Evolutionary conservation across 2,329 filamentous ascomycete genomes (phyloP).

Genomic region (Microdochium nivale): DNA sequence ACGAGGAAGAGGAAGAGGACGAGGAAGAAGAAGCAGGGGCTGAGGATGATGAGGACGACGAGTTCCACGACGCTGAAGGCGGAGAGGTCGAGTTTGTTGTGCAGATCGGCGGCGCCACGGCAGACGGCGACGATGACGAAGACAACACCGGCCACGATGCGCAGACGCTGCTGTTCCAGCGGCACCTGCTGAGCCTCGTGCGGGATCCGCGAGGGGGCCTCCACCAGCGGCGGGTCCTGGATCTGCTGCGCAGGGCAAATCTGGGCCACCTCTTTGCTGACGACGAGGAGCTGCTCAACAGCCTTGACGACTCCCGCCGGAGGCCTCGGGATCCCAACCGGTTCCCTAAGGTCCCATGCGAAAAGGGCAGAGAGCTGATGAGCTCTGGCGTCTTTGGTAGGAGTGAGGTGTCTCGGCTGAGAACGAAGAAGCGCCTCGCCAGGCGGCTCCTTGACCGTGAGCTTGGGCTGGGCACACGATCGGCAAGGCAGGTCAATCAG

Average conservation of each 20-base stretch:
- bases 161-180: constrained; percentile 1
- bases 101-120: neutral
- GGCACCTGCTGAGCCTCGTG: neutral
- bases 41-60: constrained; percentile 15
- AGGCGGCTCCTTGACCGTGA: constrained; percentile 73
- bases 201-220: constrained; percentile 12
- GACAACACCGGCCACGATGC: constrained; percentile 12
- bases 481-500: constrained; percentile 51
- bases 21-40: constrained; percentile 7
- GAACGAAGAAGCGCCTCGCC: constrained; percentile 51
- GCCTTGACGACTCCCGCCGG: constrained; percentile 35
- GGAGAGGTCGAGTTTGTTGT: constrained; percentile 18
- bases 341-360: constrained; percentile 80
- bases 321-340: constrained; percentile 39
- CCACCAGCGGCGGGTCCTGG: constrained; percentile 28
- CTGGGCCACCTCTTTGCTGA: constrained; percentile 26
- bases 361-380: constrained; percentile 72
- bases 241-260: constrained; percentile 29
- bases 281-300: constrained; percentile 24
- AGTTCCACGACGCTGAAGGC: constrained; percentile 18
- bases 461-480: constrained; percentile 58
- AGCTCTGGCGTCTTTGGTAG: constrained; percentile 70
- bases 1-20: constrained; percentile 15
- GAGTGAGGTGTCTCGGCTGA: constrained; percentile 43
- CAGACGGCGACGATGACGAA: constrained; percentile 21